Base-by-base conservation (phyloP, 768 basidiomycete species). In the Lyophyllum atratum region DNA sequence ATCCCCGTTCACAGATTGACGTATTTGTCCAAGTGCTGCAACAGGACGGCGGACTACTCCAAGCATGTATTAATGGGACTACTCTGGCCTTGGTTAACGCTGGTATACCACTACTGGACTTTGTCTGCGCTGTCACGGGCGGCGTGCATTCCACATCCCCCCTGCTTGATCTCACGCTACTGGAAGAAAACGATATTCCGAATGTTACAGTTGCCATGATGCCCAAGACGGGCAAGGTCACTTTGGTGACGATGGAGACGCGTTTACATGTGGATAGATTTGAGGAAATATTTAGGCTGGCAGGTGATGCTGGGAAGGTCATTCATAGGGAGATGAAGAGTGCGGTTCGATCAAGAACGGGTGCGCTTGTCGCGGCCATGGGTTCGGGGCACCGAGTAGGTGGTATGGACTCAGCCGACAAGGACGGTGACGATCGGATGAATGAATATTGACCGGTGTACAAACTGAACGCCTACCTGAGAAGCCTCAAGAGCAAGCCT, bases 1-100 rank as follows among this genome's bases (percentile, higher is more conserved):
- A 97, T 74, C 96, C 96, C 21, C 87, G 97, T 48, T 92, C 92
- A 31, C 88, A 95, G 70, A 97, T 99, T 70, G 93, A 96, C 73
- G 87, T 99, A 58, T 92, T 87, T 71, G 80, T 99, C 7, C 94
- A 96, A 70, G 87, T 99, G 26, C 76, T 97, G 37, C 92, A 97
- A 63, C 91, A 95, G 68, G 97, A 99, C 66, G 97, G 97, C 39
- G 92, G 92, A 0, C 78, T 98, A 40, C 81, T 98, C 22, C 90
- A 92, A 55, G 87, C 95, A 5, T 90, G 93, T 62, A 92, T 99
- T 66, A 99, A 98, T 68, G 95, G 89, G 31, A 94, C 95, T 3
- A 97, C 95, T 6, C 83, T 99, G 40, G 94, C 96, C 0, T 83
- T 99, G 28, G 84, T 92, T 64, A 86, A 83, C 50, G 94, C 95